Base-by-base conservation (phyloP, 2,329 filamentous ascomycete genomes). In the Calonectria pseudoturangicola region DNA sequence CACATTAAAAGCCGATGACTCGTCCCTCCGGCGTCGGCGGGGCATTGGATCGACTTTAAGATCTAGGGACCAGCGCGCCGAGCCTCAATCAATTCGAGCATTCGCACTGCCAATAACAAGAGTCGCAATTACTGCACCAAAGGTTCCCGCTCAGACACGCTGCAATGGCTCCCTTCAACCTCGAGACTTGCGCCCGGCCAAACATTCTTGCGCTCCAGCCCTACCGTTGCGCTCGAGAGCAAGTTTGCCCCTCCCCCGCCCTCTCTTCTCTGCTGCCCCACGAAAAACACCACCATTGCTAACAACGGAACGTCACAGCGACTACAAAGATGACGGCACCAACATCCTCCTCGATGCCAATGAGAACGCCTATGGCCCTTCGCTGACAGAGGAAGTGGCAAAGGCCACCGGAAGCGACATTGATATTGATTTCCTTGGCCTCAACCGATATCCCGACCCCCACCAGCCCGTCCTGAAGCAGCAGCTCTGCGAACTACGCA, bases 321-420 rank as follows among this genome's bases (percentile, higher is more conserved):
- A 99, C 90, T 98, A 99, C 90, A 98, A 99, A 87, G 96, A 99
- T 84, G 94, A 99, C 83, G 97, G 97, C 78, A 96, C 92, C 72
- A 98, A 98, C 82, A 92, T 98, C 80, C 93, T 99, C 66, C 93
- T 99, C 77, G 97, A 99, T 83, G 97, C 97, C 79, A 99, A 99
- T 81, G 97, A 99, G 87, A 99, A 99, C 82, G 95, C 97, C 72
- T 98, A 93, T 81, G 97, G 97, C 0, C 96, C 97, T 0, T 93
- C 94, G 2, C 87, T 98, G 63, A 84, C 90, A 60, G 82, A 85
- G 79, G 30, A 76, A 76, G 69, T 78, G 50, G 85, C 85, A 75
- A 84, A 85, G 71, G 79, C 83, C 41, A 80, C 85, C 13, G 76
- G 81, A 68, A 74, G 80, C 63, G 80, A 82, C n/a, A 80, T 82